phyloP scores from a whole-genome alignment of 2,329 filamentous ascomycete genomes.

The Diaporthe sp. region DNA sequence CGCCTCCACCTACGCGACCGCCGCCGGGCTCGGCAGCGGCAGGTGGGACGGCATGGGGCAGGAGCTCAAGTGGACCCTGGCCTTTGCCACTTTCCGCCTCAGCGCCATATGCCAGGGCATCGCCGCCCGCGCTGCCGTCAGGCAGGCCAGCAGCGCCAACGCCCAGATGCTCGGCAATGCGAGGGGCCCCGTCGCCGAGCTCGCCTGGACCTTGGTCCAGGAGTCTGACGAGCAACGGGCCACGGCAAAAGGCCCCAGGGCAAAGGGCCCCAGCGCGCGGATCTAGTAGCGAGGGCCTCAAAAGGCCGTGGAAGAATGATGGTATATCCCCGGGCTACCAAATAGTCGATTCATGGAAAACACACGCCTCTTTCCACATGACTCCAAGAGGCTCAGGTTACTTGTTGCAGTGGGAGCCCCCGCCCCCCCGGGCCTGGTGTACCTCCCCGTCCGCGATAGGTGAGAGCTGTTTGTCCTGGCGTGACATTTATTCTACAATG shows the following conservation, averaged over 20 bases:
- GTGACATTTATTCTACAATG: not conserved
- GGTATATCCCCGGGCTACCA: not conserved
- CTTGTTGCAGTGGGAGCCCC: too few species aligned
- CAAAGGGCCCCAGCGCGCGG: conserved; percentile 5
- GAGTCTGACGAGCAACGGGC: conserved; percentile 44
- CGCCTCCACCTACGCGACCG: conserved; percentile 52
- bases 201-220: conserved; percentile 80
- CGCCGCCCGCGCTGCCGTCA: conserved; percentile 82
- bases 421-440: not conserved
- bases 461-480: not conserved
- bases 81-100: conserved; percentile 70
- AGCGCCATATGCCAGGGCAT: conserved; percentile 85
- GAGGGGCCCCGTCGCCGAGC: conserved; percentile 78
- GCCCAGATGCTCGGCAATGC: conserved; percentile 78
- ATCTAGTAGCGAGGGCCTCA: not conserved
- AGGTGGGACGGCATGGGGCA: conserved; percentile 38
- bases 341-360: not conserved
- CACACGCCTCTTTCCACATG: not conserved
- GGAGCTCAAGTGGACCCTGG: conserved; percentile 71
- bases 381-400: not conserved
- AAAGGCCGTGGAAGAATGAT: not conserved
- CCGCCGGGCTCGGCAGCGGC: conserved; percentile 69
- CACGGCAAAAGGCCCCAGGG: conserved; percentile 30
- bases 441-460: not conserved
- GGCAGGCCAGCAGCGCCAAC: conserved; percentile 90